A percentile compares a stretch with the other conserved stretches of the same genome.
These are phyloP conservation scores for Ogataea ganodermae DNA, from an alignment of 805 yeast species.

Conservation along the genomic window DNA sequence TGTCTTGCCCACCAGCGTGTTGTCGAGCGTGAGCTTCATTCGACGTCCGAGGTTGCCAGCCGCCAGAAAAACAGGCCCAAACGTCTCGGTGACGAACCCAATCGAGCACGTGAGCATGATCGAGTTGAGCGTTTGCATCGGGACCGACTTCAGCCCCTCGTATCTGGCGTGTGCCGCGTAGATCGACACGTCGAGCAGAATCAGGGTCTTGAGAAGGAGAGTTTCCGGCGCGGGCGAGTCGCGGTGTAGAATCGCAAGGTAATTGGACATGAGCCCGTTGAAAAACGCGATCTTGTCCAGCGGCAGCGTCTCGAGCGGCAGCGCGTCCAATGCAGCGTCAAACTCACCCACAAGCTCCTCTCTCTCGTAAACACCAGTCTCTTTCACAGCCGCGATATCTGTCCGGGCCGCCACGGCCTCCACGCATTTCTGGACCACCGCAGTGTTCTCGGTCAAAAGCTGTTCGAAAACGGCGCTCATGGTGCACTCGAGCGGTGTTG, in stretches of 20 bases:
- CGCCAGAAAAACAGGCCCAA: conserved; percentile 26
- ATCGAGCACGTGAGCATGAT: conserved; percentile 25
- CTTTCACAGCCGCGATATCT: conserved; percentile 1
- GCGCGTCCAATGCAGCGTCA: conserved; percentile 7
- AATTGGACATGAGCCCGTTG: conserved; percentile 17
- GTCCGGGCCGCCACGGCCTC: conserved; percentile 2
- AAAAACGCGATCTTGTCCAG: conserved; percentile 15
- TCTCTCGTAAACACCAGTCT: conserved; percentile 4
- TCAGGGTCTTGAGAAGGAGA: conserved; percentile 11
- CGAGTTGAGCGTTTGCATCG: conserved; percentile 32
- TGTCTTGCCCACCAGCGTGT: conserved; percentile 31
- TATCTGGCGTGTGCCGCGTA: conserved; percentile 16
- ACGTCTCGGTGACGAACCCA: conserved; percentile 24
- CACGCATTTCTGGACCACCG: background rate
- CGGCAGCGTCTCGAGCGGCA: conserved; percentile 14
- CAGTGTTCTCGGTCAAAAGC: conserved; percentile 1
- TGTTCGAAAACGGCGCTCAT: background rate
- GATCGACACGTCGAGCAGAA: conserved; percentile 29
- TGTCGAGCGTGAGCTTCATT: conserved; percentile 25
- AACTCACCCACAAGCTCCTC: background rate
- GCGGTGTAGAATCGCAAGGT: conserved; percentile 7
- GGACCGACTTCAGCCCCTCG: conserved; percentile 16
- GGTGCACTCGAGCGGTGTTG: background rate
- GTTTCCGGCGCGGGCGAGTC: conserved; percentile 2
- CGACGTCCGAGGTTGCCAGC: conserved; percentile 16